phyloP scores from a whole-genome alignment of 2,329 filamentous ascomycete genomes.

The Xylariales sp. region DNA sequence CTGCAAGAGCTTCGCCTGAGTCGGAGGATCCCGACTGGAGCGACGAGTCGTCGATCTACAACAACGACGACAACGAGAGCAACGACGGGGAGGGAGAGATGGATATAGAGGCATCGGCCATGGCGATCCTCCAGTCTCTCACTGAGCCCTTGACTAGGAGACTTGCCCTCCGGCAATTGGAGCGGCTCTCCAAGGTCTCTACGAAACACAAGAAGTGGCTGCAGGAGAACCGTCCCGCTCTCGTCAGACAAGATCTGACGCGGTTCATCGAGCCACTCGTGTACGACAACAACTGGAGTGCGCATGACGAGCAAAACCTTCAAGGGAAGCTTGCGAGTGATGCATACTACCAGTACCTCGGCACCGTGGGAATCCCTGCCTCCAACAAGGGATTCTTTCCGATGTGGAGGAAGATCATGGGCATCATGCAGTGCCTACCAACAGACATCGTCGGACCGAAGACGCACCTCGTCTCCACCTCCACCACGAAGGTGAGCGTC shows the following conservation, averaged over 20 bases:
- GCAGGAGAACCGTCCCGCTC: background rate
- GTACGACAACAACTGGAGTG: background rate
- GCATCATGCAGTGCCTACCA: background rate
- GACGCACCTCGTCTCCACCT: background rate
- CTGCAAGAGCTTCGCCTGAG: too few species aligned
- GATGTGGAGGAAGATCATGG: background rate
- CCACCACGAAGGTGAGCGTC: background rate
- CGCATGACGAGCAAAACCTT: background rate
- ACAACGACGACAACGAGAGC: background rate
- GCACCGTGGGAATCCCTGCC: background rate
- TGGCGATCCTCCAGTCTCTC: background rate
- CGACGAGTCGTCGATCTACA: background rate
- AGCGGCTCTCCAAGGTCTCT: background rate
- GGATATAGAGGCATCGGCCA: background rate
- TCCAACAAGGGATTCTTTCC: background rate
- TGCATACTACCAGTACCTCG: background rate
- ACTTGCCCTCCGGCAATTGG: background rate
- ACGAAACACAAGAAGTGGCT: background rate
- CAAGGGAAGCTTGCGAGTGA: background rate
- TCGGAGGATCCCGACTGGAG: too few species aligned
- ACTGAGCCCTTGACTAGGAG: background rate
- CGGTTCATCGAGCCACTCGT: background rate
- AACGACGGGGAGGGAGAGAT: background rate
- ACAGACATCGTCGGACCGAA: background rate
- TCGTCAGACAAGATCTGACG: background rate